Base-by-base conservation (phyloP, 495 filamentous ascomycete genomes). In the Podospora didyma region DNA sequence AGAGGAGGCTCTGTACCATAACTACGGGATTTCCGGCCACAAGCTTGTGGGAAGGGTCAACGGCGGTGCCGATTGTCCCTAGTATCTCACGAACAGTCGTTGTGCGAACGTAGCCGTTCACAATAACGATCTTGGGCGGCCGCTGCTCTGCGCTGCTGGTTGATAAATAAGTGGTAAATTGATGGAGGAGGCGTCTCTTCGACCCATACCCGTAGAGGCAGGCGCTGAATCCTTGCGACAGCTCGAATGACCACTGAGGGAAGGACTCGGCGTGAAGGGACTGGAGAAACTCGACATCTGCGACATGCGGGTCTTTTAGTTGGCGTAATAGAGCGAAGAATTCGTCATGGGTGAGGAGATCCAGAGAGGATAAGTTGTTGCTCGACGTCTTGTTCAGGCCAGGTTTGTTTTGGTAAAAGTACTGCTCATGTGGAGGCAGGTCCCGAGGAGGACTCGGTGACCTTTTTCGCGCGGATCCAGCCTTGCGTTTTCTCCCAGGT, bases 181-280 rank as follows among this genome's bases (percentile, higher is more conserved):
- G 73, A 58, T 88, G 82, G 14, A 92, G 77, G 0, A 97, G 84
- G 12, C 75, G 74, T 12, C 89, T 79, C 65, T 97, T 98, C 39
- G 89, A 92, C 6, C 94, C 94, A 61, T 89, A 97, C 26, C 94
- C 94, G 66, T 93, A 96, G 2, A 97, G 72, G 62, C 95, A 94
- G 54, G 96, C 79, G 67, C 88, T 96, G 77, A 96, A 97, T 42
- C 86, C 86, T 66, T 96, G 84, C 34, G 84, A 80, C 20, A 97
- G 81, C 73, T 98, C 95, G 62, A 97, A 98, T 16, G 78, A 71
- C 94, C 94, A 98, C 67, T 97, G 94, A 12, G 86, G 79, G 67
- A 96, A 97, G 16, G 87, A 89, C 41, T 86, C 82, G 44, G 81
- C 78, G 67, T 97, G 92, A 21, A 96, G 74, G 19, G 86, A 79